Base-by-base conservation (phyloP, 2,329 filamentous ascomycete genomes). In the Xylariales sp. region DNA sequence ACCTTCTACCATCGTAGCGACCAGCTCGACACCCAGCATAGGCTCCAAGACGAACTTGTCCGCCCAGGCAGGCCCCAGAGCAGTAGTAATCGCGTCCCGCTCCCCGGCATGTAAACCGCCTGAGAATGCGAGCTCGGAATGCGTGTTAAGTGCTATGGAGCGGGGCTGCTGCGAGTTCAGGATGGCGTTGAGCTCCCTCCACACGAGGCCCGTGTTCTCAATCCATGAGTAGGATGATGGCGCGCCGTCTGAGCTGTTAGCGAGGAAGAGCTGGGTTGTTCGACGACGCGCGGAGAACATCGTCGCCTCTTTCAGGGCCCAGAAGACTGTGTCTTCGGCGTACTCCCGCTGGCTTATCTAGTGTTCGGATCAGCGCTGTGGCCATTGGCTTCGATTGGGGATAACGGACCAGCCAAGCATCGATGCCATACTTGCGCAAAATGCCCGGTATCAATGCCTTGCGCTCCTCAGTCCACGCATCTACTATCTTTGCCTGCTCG, bases 321-420 rank as follows among this genome's bases (percentile, higher is more conserved):
- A 74, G 54, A 73, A 74, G 18, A 68, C 63, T 0, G 70, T 73
- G 42, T 74, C 71, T 49, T 74, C 71, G 45, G 67, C 69, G 50
- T 74, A 72, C 47, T 74, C 70, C 37, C 65, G 66, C 54, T 74
- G 69, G 57, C 66, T 70, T 48, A 72, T 69, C 68, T 73, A 14
- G 8, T n/a, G 10, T 18, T 15, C 11, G 9, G 3, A 32, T 31
- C 16, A 31, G 24, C 40, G 34, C 12, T 19, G 9, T 24, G 19
- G n/a, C n/a, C n/a, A n/a, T n/a, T n/a, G n/a, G n/a, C n/a, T n/a
- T n/a, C n/a, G n/a, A n/a, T n/a, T n/a, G n/a, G n/a, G n/a, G 27
- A 11, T 31, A 21, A 60, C 59, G 2, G 16, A 71, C 67, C 38
- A 74, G 62, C 70, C 70, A 74, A 14, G 69, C 70, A 46, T 70